Evolutionary conservation across 805 yeast genomes (phyloP).

Genomic region (Candida sithepensis): DNA sequence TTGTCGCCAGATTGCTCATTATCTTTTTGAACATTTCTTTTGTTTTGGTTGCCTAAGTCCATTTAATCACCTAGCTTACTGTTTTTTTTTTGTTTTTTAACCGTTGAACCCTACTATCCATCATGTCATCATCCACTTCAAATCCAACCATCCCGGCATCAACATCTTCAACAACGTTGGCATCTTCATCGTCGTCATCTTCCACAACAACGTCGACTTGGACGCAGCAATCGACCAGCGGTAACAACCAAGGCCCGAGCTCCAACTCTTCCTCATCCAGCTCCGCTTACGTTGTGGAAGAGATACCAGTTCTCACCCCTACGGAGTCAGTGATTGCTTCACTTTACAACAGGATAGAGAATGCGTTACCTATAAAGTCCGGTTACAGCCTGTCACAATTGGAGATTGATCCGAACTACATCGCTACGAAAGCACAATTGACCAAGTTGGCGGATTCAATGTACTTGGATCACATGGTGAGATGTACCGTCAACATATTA

Average conservation of each 20-base stretch:
- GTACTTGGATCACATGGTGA: constrained; percentile 30
- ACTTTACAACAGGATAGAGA: constrained; percentile 32
- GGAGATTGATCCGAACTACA: constrained; percentile 33
- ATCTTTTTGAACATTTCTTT: not conserved
- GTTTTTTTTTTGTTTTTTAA: not conserved
- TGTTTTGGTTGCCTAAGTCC: not conserved
- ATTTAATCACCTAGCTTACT: not conserved
- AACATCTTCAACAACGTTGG: not conserved
- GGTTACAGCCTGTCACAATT: constrained; percentile 34
- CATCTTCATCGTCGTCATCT: not conserved
- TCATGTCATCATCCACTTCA: not conserved
- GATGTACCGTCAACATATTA: constrained; percentile 22
- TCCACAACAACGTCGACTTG: not conserved
- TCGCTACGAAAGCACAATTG: constrained; percentile 33
- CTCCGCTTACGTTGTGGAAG: constrained; percentile 1
- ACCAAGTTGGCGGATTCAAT: constrained; percentile 27
- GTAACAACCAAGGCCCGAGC: not conserved
- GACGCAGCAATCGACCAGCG: not conserved
- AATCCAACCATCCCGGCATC: not conserved
- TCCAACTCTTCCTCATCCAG: not conserved
- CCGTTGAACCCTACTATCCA: not conserved
- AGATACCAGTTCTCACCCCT: constrained; percentile 2
- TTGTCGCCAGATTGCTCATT: too few species aligned
- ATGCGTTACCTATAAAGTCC: constrained; percentile 34
- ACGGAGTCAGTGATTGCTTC: constrained; percentile 31